Evolutionary conservation across 2,329 filamentous ascomycete species (phyloP).

Genomic region (Venturia pyrina): DNA sequence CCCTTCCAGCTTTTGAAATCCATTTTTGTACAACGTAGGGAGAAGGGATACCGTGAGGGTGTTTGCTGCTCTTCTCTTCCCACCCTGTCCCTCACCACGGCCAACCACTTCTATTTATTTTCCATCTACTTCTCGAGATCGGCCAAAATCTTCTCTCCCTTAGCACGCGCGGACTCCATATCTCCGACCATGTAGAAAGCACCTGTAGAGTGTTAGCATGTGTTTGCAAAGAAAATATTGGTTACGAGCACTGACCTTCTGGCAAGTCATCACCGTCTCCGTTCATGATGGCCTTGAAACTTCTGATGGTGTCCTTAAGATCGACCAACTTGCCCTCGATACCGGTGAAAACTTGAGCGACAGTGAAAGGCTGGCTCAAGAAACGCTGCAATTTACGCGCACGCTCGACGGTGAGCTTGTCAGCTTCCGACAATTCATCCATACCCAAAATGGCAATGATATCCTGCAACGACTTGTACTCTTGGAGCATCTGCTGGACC

Average conservation of each 20-base stretch:
- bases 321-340: constrained; percentile 97
- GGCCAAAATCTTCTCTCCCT: constrained; percentile 99
- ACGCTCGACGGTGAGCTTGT: constrained; percentile 99
- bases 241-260: constrained; percentile 53
- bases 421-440: constrained; percentile 98
- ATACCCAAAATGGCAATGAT: constrained; percentile 99
- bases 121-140: constrained; percentile 50
- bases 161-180: constrained; percentile 81
- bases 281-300: constrained; percentile 93
- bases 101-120: background rate
- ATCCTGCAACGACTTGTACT: constrained; percentile 99
- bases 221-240: constrained; percentile 20
- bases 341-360: constrained; percentile 74
- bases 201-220: constrained; percentile 28
- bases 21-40: constrained; percentile 1
- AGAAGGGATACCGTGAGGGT: background rate
- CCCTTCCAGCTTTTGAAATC: background rate
- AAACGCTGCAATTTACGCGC: constrained; percentile 99
- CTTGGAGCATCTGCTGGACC: constrained; percentile 98
- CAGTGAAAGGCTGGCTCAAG: constrained; percentile 98
- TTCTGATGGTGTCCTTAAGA: constrained; percentile 94
- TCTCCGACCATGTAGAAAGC: constrained; percentile 98
- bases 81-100: background rate
- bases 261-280: constrained; percentile 95
- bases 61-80: background rate